Percentiles rank a stretch among this genome's conserved stretches.
Conservation (phyloP, 176 grass and related monocot genomes). For the Carex myosuroides region DNA sequence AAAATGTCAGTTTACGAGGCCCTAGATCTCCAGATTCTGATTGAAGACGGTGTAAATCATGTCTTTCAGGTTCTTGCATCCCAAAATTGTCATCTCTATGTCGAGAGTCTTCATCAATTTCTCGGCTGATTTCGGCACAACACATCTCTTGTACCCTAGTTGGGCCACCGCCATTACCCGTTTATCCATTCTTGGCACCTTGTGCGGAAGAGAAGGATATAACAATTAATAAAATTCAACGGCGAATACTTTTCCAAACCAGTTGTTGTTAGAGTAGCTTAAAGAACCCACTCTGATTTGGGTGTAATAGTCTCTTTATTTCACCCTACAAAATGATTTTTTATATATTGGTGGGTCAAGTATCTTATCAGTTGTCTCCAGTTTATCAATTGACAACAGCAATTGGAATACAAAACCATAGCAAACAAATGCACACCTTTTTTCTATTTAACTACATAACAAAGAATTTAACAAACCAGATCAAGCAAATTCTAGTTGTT, state of each 20-base stretch:
- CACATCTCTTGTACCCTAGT: slow-evolving; percentile 74
- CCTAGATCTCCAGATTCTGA: neutral
- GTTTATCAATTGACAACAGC: neutral
- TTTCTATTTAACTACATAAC: neutral
- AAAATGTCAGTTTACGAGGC: neutral
- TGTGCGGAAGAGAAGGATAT: neutral
- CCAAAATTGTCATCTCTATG: slow-evolving; percentile 46
- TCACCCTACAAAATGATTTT: neutral
- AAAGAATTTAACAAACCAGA: neutral
- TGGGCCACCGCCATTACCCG: slow-evolving; percentile 57
- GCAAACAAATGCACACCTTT: neutral
- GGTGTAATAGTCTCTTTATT: neutral
- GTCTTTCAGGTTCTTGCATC: slow-evolving; percentile 83
- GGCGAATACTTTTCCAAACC: neutral
- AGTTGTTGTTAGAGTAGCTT: neutral
- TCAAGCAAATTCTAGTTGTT: neutral
- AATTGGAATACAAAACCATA: neutral
- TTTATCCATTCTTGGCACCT: slow-evolving; percentile 97
- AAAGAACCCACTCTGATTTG: neutral
- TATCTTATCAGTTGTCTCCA: neutral
- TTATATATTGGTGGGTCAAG: neutral
- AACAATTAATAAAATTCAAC: neutral
- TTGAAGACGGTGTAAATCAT: slow-evolving; percentile 57
- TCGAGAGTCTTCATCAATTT: slow-evolving; percentile 44
- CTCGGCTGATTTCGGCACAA: slow-evolving; percentile 54